Conservation (phyloP, 1,284 basidiomycete genomes). For the Fereydounia khargensis region DNA sequence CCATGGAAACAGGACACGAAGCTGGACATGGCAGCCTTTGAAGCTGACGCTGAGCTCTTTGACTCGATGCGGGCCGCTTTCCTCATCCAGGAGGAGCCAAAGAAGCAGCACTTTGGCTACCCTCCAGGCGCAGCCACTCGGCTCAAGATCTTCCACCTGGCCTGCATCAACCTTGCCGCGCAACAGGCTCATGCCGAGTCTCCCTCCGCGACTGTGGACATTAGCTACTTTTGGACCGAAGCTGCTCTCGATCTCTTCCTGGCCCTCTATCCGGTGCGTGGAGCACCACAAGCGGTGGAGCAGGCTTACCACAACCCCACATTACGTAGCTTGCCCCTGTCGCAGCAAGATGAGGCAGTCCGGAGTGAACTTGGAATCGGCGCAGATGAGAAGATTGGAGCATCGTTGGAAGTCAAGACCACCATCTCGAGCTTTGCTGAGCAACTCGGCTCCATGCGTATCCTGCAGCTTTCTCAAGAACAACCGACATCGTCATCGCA, state of each 20-base stretch:
- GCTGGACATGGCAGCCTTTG: slow-evolving; percentile 6
- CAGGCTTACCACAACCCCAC: no score
- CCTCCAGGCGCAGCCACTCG: slow-evolving; percentile 22
- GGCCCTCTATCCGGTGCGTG: slow-evolving; percentile 7
- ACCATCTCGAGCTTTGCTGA: slow-evolving; percentile 24
- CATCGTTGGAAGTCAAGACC: slow-evolving; percentile 4
- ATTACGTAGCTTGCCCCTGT: no score
- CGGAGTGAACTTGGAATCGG: no score
- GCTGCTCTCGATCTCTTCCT: slow-evolving; percentile 29
- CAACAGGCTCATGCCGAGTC: background rate
- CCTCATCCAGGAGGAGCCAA: slow-evolving; percentile 15
- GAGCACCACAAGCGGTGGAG: slow-evolving; percentile 8
- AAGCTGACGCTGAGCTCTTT: slow-evolving; percentile 4
- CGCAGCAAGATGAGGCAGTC: no score
- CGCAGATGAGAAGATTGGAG: no score
- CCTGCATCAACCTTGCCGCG: slow-evolving; percentile 4
- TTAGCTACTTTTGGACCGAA: slow-evolving; percentile 41
- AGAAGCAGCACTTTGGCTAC: slow-evolving; percentile 33
- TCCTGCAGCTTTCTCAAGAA: slow-evolving; percentile 7
- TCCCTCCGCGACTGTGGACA: slow-evolving; percentile 1
- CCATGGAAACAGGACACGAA: slow-evolving; percentile 15
- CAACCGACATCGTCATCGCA: slow-evolving; percentile 3
- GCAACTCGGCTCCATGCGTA: slow-evolving; percentile 12
- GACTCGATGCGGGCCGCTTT: slow-evolving; percentile 14
- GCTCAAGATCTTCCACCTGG: slow-evolving; percentile 32